Percentiles rank a stretch among this genome's conserved stretches.
phyloP scores from a whole-genome alignment of 164 flowering plant species.

The Litsea cubeba region DNA sequence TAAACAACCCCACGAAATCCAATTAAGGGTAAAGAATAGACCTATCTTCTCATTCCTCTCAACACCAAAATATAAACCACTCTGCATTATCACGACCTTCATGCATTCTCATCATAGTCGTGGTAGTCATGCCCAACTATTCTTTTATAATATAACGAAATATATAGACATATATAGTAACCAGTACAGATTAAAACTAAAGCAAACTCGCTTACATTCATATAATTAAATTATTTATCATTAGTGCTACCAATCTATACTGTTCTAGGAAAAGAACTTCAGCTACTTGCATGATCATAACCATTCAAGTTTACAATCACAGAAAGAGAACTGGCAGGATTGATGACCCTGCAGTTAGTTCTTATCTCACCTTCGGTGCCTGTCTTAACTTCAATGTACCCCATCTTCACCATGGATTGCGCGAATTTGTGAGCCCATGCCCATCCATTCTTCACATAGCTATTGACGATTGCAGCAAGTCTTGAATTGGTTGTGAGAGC shows the following conservation, averaged over 20 bases:
- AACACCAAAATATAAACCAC: no score
- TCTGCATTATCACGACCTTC: no score
- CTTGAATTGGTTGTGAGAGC: background rate
- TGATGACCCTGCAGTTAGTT: slow-evolving; percentile 13
- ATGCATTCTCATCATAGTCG: no score
- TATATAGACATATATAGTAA: no score
- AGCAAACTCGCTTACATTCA: background rate
- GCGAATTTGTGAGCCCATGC: slow-evolving; percentile 29
- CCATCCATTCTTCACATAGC: background rate
- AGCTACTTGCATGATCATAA: background rate
- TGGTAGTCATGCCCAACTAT: no score
- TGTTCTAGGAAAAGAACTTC: background rate
- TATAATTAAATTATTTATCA: background rate
- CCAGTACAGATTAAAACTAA: background rate
- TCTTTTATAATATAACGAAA: no score
- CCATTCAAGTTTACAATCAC: background rate
- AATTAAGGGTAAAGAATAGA: no score
- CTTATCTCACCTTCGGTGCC: slow-evolving; percentile 11
- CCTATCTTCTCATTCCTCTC: no score
- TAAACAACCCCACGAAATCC: no score
- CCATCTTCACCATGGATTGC: slow-evolving; percentile 15
- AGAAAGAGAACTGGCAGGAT: background rate
- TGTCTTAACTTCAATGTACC: slow-evolving; percentile 8
- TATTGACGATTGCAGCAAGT: background rate
- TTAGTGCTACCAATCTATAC: background rate